Conservation (phyloP, 768 basidiomycete genomes). For the Pisolithus orientalis region DNA sequence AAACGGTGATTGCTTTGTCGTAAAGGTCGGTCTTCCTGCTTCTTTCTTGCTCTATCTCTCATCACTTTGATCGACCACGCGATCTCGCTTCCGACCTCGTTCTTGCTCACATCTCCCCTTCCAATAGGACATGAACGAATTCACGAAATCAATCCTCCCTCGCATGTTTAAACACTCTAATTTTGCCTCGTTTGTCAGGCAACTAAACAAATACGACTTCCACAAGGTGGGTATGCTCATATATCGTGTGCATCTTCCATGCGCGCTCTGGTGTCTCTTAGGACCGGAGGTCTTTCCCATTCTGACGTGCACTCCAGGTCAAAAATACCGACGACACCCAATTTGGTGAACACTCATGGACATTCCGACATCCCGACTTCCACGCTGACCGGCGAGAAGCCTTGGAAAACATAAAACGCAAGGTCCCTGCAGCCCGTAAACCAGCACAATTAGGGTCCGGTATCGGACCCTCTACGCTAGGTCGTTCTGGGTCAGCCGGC, state of each 20-base stretch:
- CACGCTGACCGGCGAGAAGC: conserved; percentile 46
- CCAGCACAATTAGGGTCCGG: conserved; percentile 19
- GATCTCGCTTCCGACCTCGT: neutral
- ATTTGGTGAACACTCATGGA: conserved; percentile 56
- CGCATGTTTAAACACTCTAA: conserved; percentile 95
- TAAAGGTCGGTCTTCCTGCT: conserved; percentile 44
- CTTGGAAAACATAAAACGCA: conserved; percentile 63
- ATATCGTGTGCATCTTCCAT: neutral
- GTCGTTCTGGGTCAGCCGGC: conserved; percentile 17
- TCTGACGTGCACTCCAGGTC: conserved; percentile 33
- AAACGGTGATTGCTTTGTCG: conserved; percentile 82
- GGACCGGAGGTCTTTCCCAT: too few species aligned
- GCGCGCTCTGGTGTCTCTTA: too few species aligned
- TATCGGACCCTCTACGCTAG: conserved; percentile 15
- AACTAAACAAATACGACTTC: conserved; percentile 95
- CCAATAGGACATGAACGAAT: conserved; percentile 84
- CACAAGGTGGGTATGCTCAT: conserved; percentile 58
- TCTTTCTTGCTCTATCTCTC: conserved; percentile 2
- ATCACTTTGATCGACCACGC: neutral
- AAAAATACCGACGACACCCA: conserved; percentile 82
- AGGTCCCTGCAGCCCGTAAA: conserved; percentile 38
- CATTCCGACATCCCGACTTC: conserved; percentile 50
- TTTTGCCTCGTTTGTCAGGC: conserved; percentile 87
- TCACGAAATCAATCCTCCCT: conserved; percentile 85
- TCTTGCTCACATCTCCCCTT: conserved; percentile 7